Evolutionary conservation across 1,284 basidiomycete species (phyloP).

Genomic region (Trichosporon faecale): DNA sequence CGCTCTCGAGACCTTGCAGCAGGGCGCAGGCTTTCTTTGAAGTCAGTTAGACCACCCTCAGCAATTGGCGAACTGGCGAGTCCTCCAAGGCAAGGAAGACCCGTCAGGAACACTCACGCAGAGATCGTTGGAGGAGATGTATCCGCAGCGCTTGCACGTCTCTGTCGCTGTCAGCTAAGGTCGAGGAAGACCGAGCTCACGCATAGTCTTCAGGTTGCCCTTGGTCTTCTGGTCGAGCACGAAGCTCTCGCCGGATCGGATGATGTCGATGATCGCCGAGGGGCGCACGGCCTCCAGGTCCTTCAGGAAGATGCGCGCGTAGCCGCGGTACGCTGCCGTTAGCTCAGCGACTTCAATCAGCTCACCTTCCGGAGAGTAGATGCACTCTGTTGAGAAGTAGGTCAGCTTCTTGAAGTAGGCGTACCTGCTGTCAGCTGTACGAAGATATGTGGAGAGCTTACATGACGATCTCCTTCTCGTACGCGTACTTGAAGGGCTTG

Average conservation of each 20-base stretch:
- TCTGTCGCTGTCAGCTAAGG: conserved; percentile 57
- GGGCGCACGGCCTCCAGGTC: conserved; percentile 91
- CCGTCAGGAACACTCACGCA: conserved; percentile 56
- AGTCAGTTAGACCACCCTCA: conserved; percentile 1
- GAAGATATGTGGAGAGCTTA: conserved; percentile 41
- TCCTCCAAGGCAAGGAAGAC: not conserved
- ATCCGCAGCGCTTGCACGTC: conserved; percentile 82
- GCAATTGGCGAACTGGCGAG: not conserved
- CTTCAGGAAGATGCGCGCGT: conserved; percentile 90
- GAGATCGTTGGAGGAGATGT: conserved; percentile 85
- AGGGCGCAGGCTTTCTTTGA: conserved; percentile 76
- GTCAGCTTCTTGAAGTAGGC: conserved; percentile 98
- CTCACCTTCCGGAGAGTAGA: conserved; percentile 82
- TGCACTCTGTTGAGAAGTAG: conserved; percentile 99
- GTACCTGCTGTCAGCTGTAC: conserved; percentile 63
- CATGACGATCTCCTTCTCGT: conserved; percentile 99
- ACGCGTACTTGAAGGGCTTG: conserved; percentile 98
- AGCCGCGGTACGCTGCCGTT: conserved; percentile 79
- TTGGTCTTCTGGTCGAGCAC: conserved; percentile 74
- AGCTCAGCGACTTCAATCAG: not conserved
- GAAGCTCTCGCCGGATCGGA: conserved; percentile 89
- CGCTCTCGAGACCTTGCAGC: conserved; percentile 83
- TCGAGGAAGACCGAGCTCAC: conserved; percentile 55
- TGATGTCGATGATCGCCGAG: conserved; percentile 94
- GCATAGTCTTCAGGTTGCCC: conserved; percentile 70